Conservation (phyloP, 2,329 filamentous ascomycete species). For the Chaetomium strumarium region DNA sequence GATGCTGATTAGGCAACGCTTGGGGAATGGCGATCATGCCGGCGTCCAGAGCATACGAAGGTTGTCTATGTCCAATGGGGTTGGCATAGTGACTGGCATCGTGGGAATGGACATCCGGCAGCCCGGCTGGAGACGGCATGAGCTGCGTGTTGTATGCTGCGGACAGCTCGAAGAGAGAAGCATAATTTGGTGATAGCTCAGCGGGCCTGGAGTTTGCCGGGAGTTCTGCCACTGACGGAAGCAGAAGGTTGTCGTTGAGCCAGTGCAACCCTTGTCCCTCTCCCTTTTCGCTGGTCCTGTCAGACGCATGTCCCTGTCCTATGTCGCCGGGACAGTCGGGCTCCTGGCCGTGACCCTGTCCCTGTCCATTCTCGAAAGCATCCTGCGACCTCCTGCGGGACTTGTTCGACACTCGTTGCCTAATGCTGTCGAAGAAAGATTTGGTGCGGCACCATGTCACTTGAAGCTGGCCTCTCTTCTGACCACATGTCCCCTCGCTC, state of each 20-base stretch:
- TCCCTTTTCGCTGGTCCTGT: background rate
- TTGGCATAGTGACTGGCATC: background rate
- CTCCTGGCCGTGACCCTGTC: background rate
- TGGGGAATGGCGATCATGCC: background rate
- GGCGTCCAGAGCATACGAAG: background rate
- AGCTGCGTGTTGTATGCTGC: background rate
- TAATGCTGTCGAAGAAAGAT: slow-evolving; percentile 5
- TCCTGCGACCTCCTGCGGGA: background rate
- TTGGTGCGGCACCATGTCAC: slow-evolving; percentile 7
- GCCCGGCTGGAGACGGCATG: background rate
- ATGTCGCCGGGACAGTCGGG: background rate
- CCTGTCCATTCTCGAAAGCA: background rate
- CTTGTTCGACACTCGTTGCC: background rate
- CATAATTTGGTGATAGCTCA: background rate
- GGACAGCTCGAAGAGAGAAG: background rate
- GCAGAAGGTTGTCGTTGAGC: background rate
- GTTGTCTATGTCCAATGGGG: background rate
- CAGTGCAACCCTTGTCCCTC: background rate
- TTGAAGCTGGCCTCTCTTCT: too few relatives aligned
- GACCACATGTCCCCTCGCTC: too few relatives aligned
- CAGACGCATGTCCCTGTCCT: background rate
- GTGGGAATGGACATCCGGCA: background rate
- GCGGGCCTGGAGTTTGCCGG: background rate
- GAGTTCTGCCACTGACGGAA: background rate
- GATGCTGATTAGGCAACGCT: background rate